phyloP scores from a whole-genome alignment of 2,329 filamentous ascomycete species.

The Xylariaceae sp. region DNA sequence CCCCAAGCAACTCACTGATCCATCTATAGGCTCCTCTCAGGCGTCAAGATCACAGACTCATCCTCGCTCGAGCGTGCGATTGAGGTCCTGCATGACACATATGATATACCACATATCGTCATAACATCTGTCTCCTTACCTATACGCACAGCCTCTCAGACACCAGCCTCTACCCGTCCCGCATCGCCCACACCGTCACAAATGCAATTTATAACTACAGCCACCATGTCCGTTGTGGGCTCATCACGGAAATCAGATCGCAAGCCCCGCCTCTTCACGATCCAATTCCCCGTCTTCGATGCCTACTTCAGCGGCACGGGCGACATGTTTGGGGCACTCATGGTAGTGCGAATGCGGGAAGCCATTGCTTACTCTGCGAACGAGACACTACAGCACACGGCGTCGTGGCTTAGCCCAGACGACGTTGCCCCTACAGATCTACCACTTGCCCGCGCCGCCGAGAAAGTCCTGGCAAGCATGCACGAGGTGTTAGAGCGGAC shows the following conservation, averaged over 20 bases:
- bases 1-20: not conserved
- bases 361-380: constrained; percentile 46
- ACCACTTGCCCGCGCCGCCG: constrained; percentile 74
- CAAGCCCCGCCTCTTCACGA: constrained; percentile 75
- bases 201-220: constrained; percentile 30
- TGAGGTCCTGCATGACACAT: constrained; percentile 67
- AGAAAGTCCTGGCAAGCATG: constrained; percentile 90
- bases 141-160: constrained; percentile 42
- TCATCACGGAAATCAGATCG: constrained; percentile 58
- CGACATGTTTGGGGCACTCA: constrained; percentile 95
- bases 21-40: constrained; percentile 66
- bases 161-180: constrained; percentile 64
- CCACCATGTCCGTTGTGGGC: constrained; percentile 59
- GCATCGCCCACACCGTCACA: constrained; percentile 37
- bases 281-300: constrained; percentile 80
- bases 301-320: constrained; percentile 96
- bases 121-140: constrained; percentile 81
- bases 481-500: constrained; percentile 72
- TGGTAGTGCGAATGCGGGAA: constrained; percentile 81
- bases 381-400: constrained; percentile 43
- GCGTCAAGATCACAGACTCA: constrained; percentile 75
- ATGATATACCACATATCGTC: constrained; percentile 78
- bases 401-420: constrained; percentile 74
- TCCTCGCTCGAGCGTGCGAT: constrained; percentile 68
- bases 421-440: constrained; percentile 62